Evolutionary conservation across 73 alveolate species (phyloP).

Genomic region (Paramecium pentaurelia): DNA sequence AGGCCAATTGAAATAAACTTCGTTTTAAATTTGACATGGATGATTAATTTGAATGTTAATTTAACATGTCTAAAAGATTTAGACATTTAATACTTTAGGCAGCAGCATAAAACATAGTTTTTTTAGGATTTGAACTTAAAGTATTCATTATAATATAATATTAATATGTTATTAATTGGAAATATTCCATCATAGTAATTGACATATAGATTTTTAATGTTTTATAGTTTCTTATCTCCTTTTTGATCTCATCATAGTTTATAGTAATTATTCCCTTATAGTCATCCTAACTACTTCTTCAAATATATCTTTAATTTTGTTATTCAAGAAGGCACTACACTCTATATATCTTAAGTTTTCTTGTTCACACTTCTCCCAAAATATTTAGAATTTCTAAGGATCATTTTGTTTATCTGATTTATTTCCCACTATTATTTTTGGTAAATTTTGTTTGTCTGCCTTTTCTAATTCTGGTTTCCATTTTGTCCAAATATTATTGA

Average conservation of each 20-base stretch:
- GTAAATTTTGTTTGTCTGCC: neutral
- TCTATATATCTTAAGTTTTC: neutral
- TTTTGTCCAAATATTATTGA: neutral
- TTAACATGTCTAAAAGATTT: neutral
- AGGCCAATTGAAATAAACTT: neutral
- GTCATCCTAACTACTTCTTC: neutral
- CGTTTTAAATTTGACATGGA: neutral
- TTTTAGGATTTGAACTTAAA: neutral
- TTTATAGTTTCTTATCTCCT: neutral
- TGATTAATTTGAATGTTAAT: neutral
- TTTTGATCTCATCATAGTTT: neutral
- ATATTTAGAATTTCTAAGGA: neutral
- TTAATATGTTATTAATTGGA: neutral
- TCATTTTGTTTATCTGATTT: neutral
- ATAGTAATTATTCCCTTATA: neutral
- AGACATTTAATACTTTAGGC: neutral
- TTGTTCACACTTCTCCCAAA: neutral
- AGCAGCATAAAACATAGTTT: constrained; percentile 27
- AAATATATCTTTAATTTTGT: neutral
- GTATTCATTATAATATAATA: neutral
- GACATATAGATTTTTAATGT: neutral
- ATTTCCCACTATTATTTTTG: neutral
- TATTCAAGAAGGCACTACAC: neutral
- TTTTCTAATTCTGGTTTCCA: neutral
- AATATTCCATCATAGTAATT: neutral